These are phyloP conservation scores for Russula sp. DNA, from an alignment of 768 basidiomycete genomes.

Conservation along the genomic window DNA sequence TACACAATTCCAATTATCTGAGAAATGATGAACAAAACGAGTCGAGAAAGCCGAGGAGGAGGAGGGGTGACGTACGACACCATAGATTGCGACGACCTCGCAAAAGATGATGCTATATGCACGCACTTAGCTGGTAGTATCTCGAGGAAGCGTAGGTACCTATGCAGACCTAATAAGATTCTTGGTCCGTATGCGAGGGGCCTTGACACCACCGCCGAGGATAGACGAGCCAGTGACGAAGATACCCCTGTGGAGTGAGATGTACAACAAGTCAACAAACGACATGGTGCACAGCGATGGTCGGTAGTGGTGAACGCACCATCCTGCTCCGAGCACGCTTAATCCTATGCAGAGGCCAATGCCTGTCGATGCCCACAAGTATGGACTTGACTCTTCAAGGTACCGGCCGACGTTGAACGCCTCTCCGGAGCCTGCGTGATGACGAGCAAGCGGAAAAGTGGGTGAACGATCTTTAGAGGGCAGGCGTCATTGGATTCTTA, in stretches of 20 bases:
- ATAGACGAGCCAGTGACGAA: slow-evolving; percentile 96
- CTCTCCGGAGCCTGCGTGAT: slow-evolving; percentile 65
- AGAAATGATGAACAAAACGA: not conserved
- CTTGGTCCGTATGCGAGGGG: slow-evolving; percentile 93
- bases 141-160: not conserved
- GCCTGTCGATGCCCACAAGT: slow-evolving; percentile 85
- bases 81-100: slow-evolving; percentile 99
- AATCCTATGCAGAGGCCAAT: slow-evolving; percentile 91
- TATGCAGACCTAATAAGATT: slow-evolving; percentile 82
- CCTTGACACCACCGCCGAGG: slow-evolving; percentile 88
- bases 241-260: slow-evolving; percentile 70
- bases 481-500: slow-evolving; percentile 25
- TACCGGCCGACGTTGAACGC: slow-evolving; percentile 92
- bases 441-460: not conserved
- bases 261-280: not conserved
- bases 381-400: slow-evolving; percentile 90
- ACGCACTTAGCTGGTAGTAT: too few species aligned
- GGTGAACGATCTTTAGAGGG: not conserved
- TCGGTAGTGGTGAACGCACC: slow-evolving; percentile 45
- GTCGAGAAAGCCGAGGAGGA: not conserved
- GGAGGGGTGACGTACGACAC: slow-evolving; percentile 51
- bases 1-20: slow-evolving; percentile 98
- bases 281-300: not conserved
- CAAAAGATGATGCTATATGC: slow-evolving; percentile 88
- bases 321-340: slow-evolving; percentile 91